Percentiles rank a stretch among this genome's conserved stretches.
Evolutionary conservation across 1,139 yeast species (phyloP).

Genomic region (Kazachstania sp.): DNA sequence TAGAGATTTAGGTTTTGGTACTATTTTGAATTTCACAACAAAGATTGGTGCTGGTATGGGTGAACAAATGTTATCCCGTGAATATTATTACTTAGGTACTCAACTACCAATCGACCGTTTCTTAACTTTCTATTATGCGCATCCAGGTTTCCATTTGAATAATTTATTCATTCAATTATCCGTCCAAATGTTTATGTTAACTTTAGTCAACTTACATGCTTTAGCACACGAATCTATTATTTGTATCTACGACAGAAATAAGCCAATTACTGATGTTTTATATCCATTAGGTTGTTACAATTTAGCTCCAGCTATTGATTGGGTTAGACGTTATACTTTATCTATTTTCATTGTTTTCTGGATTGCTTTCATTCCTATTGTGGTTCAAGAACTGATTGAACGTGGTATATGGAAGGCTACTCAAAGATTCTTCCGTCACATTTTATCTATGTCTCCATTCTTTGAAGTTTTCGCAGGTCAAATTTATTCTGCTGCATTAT

Average conservation of each 20-base stretch:
- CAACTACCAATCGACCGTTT: slow-evolving; percentile 95
- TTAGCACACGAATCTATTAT: slow-evolving; percentile 83
- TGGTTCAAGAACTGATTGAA: slow-evolving; percentile 94
- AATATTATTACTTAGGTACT: slow-evolving; percentile 93
- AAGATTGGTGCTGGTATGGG: slow-evolving; percentile 99
- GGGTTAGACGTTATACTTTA: slow-evolving; percentile 95
- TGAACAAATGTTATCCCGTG: slow-evolving; percentile 97
- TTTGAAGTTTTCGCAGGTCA: slow-evolving; percentile 98
- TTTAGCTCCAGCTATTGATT: slow-evolving; percentile 80
- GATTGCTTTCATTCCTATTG: slow-evolving; percentile 91
- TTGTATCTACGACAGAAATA: slow-evolving; percentile 75
- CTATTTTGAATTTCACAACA: slow-evolving; percentile 95
- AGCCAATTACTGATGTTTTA: slow-evolving; percentile 77
- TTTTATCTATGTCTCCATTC: slow-evolving; percentile 85
- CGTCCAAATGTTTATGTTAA: slow-evolving; percentile 85
- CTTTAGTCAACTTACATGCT: slow-evolving; percentile 83
- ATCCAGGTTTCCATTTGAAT: slow-evolving; percentile 98
- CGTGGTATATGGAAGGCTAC: slow-evolving; percentile 96
- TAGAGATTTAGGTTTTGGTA: slow-evolving; percentile 98
- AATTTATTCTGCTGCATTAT: slow-evolving; percentile 84
- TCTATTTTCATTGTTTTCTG: slow-evolving; percentile 98
- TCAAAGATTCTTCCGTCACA: slow-evolving; percentile 84
- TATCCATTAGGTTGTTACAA: slow-evolving; percentile 93
- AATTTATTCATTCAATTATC: slow-evolving; percentile 93
- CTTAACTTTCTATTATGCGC: slow-evolving; percentile 95